Evolutionary conservation across 768 basidiomycete species (phyloP).

Genomic region (Phlebiopsis gigantea): DNA sequence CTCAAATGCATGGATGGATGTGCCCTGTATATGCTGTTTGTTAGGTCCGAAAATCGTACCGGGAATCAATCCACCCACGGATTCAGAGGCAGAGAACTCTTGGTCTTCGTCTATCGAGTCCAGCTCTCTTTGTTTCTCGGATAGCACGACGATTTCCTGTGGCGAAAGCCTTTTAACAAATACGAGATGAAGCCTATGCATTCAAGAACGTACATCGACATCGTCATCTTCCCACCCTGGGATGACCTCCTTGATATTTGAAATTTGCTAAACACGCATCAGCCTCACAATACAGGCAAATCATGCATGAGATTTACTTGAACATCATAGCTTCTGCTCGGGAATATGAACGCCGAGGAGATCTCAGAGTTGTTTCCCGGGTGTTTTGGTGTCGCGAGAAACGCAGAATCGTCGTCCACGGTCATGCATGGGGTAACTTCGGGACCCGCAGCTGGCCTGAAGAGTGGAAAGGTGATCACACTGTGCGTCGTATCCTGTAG

Average conservation of each 20-base stretch:
- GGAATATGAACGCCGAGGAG: slow-evolving; percentile 8
- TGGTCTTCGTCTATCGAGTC: slow-evolving; percentile 6
- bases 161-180: too few relatives aligned
- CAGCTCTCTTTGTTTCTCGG: slow-evolving; percentile 23
- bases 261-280: slow-evolving; percentile 34
- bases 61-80: background rate
- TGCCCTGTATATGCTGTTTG: background rate
- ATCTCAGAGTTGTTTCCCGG: background rate
- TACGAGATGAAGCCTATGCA: too few relatives aligned
- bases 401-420: background rate
- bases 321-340: slow-evolving; percentile 35
- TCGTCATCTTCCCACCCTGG: slow-evolving; percentile 46
- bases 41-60: too few relatives aligned
- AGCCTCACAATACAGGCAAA: background rate
- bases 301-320: slow-evolving; percentile 26
- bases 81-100: background rate
- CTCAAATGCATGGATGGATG: background rate
- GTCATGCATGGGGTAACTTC: background rate
- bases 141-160: slow-evolving; percentile 48
- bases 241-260: slow-evolving; percentile 36
- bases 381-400: slow-evolving; percentile 2
- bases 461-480: background rate
- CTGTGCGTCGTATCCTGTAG: background rate
- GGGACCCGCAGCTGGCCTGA: background rate
- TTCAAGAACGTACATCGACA: slow-evolving; percentile 34